Conservation (phyloP, 352 stramenopile genomes). For the Elongisporangium undulatum region DNA sequence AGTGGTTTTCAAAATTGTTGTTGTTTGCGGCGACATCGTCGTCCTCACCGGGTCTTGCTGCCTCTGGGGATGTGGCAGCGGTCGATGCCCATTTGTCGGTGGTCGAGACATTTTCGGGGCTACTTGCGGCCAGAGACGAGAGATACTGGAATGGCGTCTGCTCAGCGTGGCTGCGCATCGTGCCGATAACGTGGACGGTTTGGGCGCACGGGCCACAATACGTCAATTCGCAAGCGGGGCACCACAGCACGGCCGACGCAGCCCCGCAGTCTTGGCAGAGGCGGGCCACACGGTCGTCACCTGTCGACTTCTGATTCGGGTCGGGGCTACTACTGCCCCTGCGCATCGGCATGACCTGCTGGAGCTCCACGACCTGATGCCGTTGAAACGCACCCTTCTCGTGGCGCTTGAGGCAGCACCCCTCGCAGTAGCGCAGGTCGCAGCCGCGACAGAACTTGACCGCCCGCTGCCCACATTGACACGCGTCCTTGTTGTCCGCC, state of each 20-base stretch:
- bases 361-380: conserved; percentile 13
- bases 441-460: conserved; percentile 19
- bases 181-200: conserved; percentile 31
- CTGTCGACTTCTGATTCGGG: neutral
- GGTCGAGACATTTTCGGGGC: neutral
- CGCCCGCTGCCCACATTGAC: conserved; percentile 17
- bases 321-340: neutral
- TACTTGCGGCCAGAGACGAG: neutral
- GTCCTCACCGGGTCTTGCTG: neutral
- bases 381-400: conserved; percentile 29
- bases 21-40: neutral
- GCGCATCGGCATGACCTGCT: neutral
- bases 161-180: conserved; percentile 27
- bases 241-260: conserved; percentile 23
- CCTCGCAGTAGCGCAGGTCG: conserved; percentile 28
- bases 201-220: conserved; percentile 38
- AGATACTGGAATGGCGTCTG: neutral
- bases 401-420: conserved; percentile 24
- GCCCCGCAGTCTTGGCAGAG: conserved; percentile 45
- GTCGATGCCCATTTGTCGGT: neutral
- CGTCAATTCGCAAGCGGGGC: conserved; percentile 39
- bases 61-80: neutral
- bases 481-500: conserved; percentile 5
- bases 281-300: conserved; percentile 4
- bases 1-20: neutral